phyloP scores from a whole-genome alignment of 2,329 filamentous ascomycete genomes.

The Fusarium floridanum region DNA sequence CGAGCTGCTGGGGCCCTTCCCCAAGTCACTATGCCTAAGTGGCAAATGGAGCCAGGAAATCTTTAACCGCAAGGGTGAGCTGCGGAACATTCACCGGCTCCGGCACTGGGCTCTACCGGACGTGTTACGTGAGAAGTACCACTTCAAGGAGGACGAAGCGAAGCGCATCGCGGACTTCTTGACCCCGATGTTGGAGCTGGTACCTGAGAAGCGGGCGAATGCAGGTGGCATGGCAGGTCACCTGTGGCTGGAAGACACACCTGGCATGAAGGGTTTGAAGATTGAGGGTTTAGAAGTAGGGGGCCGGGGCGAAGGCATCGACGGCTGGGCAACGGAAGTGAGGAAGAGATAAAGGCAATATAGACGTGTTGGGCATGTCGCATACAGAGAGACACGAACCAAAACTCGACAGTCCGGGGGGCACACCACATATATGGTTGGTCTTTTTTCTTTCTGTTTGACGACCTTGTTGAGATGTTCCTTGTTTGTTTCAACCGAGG shows the following conservation, averaged over 20 bases:
- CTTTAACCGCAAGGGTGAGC: slow-evolving; percentile 96
- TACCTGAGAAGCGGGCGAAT: slow-evolving; percentile 91
- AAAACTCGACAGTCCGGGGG: slow-evolving; percentile 30
- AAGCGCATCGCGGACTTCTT: slow-evolving; percentile 85
- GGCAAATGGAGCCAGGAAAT: slow-evolving; percentile 99
- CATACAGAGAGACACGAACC: slow-evolving; percentile 40
- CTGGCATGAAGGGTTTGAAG: slow-evolving; percentile 86
- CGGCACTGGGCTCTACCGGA: slow-evolving; percentile 96
- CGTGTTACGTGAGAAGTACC: slow-evolving; percentile 95
- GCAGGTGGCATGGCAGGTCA: slow-evolving; percentile 95
- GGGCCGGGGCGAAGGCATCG: slow-evolving; percentile 89
- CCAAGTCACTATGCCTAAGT: slow-evolving; percentile 89
- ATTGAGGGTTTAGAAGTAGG: slow-evolving; percentile 82
- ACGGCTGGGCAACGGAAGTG: slow-evolving; percentile 91
- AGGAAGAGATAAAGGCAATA: slow-evolving; percentile 75
- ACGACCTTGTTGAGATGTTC: slow-evolving; percentile 27
- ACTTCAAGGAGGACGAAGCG: slow-evolving; percentile 86
- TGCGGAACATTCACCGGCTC: slow-evolving; percentile 96
- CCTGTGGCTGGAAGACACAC: slow-evolving; percentile 84
- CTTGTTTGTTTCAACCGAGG: slow-evolving; percentile 31
- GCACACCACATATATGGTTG: slow-evolving; percentile 24
- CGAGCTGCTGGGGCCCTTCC: slow-evolving; percentile 92
- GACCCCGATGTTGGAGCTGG: slow-evolving; percentile 88
- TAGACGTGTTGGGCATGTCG: slow-evolving; percentile 35
- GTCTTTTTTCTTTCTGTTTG: slow-evolving; percentile 29